Evolutionary conservation across 257 asterid genomes (phyloP).

Genomic region (Primulina huaijiensis): DNA sequence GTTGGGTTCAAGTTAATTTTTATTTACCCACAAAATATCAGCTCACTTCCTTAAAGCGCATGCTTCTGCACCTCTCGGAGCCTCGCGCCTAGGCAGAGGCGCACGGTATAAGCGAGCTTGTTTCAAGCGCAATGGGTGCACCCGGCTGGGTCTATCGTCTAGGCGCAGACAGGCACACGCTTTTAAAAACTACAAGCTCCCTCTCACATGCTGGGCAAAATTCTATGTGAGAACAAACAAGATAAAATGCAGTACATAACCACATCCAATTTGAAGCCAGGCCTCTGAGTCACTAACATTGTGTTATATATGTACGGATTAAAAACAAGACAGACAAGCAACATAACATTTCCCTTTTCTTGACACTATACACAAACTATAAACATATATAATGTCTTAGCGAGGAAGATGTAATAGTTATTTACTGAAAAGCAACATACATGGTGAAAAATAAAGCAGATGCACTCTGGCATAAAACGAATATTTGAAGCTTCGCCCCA

Average conservation of each 20-base stretch:
- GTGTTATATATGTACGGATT: neutral
- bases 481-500: constrained; percentile 99
- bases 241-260: neutral
- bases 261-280: neutral
- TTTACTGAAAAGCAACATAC: constrained; percentile 47
- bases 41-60: too few species aligned
- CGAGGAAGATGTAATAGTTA: constrained; percentile 19
- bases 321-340: neutral
- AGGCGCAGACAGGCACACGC: too few species aligned
- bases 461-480: constrained; percentile 98
- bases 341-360: neutral
- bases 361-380: neutral
- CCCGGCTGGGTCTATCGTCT: too few species aligned
- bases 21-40: too few species aligned
- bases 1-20: too few species aligned
- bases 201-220: neutral
- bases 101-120: too few species aligned
- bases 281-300: neutral
- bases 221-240: neutral
- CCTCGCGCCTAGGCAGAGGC: too few species aligned
- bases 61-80: too few species aligned
- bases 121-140: too few species aligned
- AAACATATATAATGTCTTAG: neutral
- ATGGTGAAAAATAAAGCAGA: constrained; percentile 90
- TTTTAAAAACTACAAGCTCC: neutral